A percentile compares a stretch with the other conserved stretches of the same genome.
Conservation (phyloP, 176 grass and related monocot genomes). For the Musa troglodytarum region DNA sequence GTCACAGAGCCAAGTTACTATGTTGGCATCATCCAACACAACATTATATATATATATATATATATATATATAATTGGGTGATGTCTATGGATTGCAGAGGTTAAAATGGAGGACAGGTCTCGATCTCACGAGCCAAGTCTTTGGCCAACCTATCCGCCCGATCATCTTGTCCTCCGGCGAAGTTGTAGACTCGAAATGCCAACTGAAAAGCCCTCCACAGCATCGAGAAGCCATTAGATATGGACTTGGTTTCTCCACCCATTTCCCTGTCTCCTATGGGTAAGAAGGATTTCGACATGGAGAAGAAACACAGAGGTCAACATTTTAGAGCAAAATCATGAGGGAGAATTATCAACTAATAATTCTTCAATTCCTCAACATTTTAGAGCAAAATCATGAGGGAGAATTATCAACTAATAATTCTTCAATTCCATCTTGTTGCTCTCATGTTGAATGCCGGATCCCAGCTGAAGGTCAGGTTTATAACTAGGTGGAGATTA, state of each 20-base stretch:
- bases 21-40: too few relatives aligned
- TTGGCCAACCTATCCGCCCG: slow-evolving; percentile 42
- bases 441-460: too few relatives aligned
- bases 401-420: too few relatives aligned
- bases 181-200: slow-evolving; percentile 51
- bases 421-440: too few relatives aligned
- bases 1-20: too few relatives aligned
- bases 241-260: slow-evolving; percentile 1
- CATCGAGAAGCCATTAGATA: slow-evolving; percentile 14
- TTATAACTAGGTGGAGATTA: neutral
- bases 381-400: neutral
- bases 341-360: too few relatives aligned
- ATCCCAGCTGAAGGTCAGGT: neutral
- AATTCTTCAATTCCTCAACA: too few relatives aligned
- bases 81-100: neutral
- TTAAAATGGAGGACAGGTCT: slow-evolving; percentile 19
- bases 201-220: slow-evolving; percentile 58
- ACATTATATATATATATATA: too few relatives aligned
- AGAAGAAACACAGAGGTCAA: neutral
- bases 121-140: slow-evolving; percentile 46
- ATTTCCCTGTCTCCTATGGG: slow-evolving; percentile 29
- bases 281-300: neutral
- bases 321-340: neutral
- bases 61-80: too few relatives aligned
- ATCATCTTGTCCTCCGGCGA: slow-evolving; percentile 60